Evolutionary conservation across 345 rosid genomes (phyloP).

Genomic region (Erysimum cheiranthoides): DNA sequence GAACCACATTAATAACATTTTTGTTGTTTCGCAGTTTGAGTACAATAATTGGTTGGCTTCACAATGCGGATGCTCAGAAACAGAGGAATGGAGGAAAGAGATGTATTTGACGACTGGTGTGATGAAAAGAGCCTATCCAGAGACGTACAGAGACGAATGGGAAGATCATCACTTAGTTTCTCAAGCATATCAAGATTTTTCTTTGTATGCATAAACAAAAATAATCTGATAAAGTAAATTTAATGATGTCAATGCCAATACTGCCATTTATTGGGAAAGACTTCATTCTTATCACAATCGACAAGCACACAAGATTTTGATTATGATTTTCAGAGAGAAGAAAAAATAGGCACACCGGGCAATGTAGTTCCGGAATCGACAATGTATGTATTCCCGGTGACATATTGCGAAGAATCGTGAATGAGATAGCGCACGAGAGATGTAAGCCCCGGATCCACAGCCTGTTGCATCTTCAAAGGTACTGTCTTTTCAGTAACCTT

Average conservation of each 20-base stretch:
- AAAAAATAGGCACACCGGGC: conserved; percentile 65
- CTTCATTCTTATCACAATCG: background rate
- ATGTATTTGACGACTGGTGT: conserved; percentile 44
- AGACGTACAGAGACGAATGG: conserved; percentile 64
- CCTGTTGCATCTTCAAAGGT: conserved; percentile 43
- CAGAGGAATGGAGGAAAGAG: conserved; percentile 65
- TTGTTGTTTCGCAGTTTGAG: conserved; percentile 51
- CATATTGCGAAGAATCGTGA: background rate
- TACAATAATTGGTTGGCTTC: conserved; percentile 67
- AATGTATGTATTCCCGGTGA: conserved; percentile 35
- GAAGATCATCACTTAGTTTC: conserved; percentile 56
- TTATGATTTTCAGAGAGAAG: conserved; percentile 38
- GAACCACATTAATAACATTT: background rate
- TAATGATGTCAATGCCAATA: background rate
- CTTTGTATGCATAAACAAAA: conserved; percentile 15
- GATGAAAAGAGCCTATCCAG: conserved; percentile 32
- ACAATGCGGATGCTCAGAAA: conserved; percentile 44
- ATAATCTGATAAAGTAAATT: background rate
- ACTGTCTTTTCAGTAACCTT: conserved; percentile 46
- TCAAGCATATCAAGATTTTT: conserved; percentile 59
- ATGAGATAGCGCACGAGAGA: background rate
- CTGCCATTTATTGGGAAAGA: background rate
- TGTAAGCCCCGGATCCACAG: background rate
- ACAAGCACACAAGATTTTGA: background rate
- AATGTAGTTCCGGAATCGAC: conserved; percentile 64